These are phyloP conservation scores for Cymbomonas tetramitiformis DNA, from an alignment of 139 green algal genomes.

Conservation along the genomic window DNA sequence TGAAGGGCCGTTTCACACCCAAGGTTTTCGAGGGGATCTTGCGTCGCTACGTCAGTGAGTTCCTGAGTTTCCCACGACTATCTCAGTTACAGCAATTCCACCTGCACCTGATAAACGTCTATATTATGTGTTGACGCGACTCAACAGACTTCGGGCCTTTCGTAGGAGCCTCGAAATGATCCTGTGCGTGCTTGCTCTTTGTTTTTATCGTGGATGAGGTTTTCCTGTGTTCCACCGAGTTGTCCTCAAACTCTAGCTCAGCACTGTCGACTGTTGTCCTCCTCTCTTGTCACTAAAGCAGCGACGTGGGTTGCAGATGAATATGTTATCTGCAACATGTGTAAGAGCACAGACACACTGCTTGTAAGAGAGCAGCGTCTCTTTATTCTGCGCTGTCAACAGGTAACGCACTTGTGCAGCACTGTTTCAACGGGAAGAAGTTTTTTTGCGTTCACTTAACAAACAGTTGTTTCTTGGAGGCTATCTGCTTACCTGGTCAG, in stretches of 20 bases:
- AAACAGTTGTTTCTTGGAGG: too few species aligned
- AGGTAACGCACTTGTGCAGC: too few species aligned
- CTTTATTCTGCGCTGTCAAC: too few species aligned
- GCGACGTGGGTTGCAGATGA: too few species aligned
- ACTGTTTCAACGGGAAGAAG: too few species aligned
- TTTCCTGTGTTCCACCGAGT: too few species aligned
- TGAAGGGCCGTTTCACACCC: slow-evolving; percentile 92
- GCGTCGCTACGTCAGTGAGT: slow-evolving; percentile 89
- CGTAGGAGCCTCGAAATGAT: slow-evolving; percentile 8
- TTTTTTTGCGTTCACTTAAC: too few species aligned
- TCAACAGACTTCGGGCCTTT: not conserved
- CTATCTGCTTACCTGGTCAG: too few species aligned
- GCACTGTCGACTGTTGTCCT: too few species aligned
- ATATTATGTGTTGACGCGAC: not conserved
- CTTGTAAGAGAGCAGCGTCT: slow-evolving; percentile 19
- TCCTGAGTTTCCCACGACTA: slow-evolving; percentile 7
- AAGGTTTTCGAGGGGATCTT: slow-evolving; percentile 96
- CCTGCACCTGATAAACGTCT: not conserved
- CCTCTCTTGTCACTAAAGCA: not conserved
- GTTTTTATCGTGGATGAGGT: too few species aligned
- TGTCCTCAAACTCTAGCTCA: too few species aligned
- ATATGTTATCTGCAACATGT: slow-evolving; percentile 93
- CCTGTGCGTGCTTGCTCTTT: not conserved
- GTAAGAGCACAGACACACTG: slow-evolving; percentile 85
- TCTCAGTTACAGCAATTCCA: not conserved